phyloP scores from a whole-genome alignment of 371 early-diverging fungal genomes.

The Mucor velutinosus region DNA sequence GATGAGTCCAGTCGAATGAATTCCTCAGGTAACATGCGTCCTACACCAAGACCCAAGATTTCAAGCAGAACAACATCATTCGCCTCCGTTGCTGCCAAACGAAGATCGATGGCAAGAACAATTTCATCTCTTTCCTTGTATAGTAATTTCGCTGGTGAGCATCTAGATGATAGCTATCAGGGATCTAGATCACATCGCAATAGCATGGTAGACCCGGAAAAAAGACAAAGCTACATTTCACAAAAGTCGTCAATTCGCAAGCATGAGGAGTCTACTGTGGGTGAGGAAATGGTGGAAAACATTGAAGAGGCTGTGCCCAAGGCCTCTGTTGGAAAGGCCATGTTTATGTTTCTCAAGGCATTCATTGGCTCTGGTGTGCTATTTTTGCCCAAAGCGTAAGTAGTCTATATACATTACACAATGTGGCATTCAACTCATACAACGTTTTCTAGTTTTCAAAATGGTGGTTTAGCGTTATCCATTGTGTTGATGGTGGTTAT shows the following conservation, averaged over 20 bases:
- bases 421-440: background rate
- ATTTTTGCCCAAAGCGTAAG: constrained; percentile 70
- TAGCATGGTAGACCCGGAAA: constrained; percentile 12
- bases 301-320: constrained; percentile 28
- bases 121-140: constrained; percentile 34
- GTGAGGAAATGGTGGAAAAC: constrained; percentile 11
- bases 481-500: constrained; percentile 31
- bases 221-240: constrained; percentile 5
- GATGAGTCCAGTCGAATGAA: constrained; percentile 4
- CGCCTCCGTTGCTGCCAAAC: constrained; percentile 10
- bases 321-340: constrained; percentile 67
- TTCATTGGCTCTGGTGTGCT: constrained; percentile 77
- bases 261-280: constrained; percentile 16
- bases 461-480: constrained; percentile 35
- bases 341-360: constrained; percentile 77
- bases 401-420: background rate
- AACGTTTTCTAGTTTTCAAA: constrained; percentile 27
- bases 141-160: constrained; percentile 41
- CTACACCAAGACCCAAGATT: constrained; percentile 14
- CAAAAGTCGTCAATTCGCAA: constrained; percentile 6
- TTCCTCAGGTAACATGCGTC: constrained; percentile 4
- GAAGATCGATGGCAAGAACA: constrained; percentile 27
- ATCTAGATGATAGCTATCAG: constrained; percentile 11
- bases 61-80: constrained; percentile 21
- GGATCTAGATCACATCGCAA: background rate